These are phyloP conservation scores for Podospora bellae-mahoneyi DNA, from an alignment of 495 filamentous ascomycete genomes.

Conservation along the genomic window DNA sequence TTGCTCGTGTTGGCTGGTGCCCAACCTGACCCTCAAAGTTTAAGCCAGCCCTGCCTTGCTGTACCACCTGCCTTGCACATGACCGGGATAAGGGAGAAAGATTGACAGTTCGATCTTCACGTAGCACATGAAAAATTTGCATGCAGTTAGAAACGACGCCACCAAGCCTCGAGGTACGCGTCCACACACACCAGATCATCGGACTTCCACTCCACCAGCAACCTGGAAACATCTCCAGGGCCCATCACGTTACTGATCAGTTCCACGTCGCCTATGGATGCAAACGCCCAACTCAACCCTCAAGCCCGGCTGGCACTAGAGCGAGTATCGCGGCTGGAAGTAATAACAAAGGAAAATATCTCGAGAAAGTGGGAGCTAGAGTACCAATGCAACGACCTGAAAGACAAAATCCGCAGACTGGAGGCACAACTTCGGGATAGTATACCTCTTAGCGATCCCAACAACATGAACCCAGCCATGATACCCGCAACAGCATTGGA, in stretches of 20 bases:
- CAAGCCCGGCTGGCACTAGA: neutral
- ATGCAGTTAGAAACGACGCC: neutral
- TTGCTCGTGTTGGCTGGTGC: neutral
- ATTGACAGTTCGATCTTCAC: neutral
- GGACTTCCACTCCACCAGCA: neutral
- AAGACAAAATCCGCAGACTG: neutral
- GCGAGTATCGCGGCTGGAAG: neutral
- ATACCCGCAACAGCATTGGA: neutral
- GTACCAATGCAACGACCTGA: neutral
- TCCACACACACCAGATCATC: neutral
- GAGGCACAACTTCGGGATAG: neutral
- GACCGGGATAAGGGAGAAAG: neutral
- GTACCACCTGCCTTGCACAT: neutral
- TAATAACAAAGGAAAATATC: neutral
- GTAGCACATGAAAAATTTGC: neutral
- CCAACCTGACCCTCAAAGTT: neutral
- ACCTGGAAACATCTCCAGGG: neutral
- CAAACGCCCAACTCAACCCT: neutral
- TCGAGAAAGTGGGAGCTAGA: conserved; percentile 7
- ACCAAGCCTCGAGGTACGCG: neutral
- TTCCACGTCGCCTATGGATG: neutral
- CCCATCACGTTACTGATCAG: neutral
- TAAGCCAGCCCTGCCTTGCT: too few species aligned
- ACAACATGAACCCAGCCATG: neutral
- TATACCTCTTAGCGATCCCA: neutral